Percentiles rank a stretch among this genome's conserved stretches.
phyloP scores from a whole-genome alignment of 2,329 filamentous ascomycete species.

The Nigrospora oryzae region DNA sequence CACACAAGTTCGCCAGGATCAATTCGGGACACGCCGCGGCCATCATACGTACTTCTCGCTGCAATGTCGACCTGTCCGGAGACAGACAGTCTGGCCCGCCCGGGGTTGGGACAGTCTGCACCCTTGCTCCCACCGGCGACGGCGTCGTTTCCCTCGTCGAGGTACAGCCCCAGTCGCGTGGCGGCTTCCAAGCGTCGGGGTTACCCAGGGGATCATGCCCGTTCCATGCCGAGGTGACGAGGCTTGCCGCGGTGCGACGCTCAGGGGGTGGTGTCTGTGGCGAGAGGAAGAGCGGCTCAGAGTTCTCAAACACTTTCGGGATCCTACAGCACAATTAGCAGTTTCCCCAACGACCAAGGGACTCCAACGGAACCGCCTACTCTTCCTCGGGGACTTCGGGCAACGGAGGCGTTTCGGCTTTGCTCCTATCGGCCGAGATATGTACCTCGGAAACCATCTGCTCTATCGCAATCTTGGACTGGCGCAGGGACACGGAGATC shows the following conservation, averaged over 20 bases:
- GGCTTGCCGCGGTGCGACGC: conserved; percentile 6
- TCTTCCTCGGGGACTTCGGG: conserved; percentile 17
- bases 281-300: conserved; percentile 4
- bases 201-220: conserved; percentile 21
- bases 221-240: conserved; percentile 15
- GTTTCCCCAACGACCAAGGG: not conserved
- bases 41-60: conserved; percentile 48
- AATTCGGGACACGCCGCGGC: conserved; percentile 40
- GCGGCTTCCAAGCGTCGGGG: conserved; percentile 35
- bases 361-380: conserved; percentile 12
- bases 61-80: conserved; percentile 29
- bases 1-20: conserved; percentile 46
- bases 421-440: conserved; percentile 22
- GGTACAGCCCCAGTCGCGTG: conserved; percentile 31
- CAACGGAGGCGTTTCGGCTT: conserved; percentile 17
- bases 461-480: conserved; percentile 22
- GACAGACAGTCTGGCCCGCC: conserved; percentile 15
- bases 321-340: conserved; percentile 1
- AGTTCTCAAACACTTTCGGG: conserved; percentile 12
- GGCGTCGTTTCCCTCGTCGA: conserved; percentile 13
- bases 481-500: conserved; percentile 23
- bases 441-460: conserved; percentile 25
- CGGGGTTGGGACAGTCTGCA: conserved; percentile 4
- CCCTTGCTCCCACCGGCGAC: conserved; percentile 10
- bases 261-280: conserved; percentile 13